Conservation (phyloP, 164 flowering plant species). For the Sedum album region DNA sequence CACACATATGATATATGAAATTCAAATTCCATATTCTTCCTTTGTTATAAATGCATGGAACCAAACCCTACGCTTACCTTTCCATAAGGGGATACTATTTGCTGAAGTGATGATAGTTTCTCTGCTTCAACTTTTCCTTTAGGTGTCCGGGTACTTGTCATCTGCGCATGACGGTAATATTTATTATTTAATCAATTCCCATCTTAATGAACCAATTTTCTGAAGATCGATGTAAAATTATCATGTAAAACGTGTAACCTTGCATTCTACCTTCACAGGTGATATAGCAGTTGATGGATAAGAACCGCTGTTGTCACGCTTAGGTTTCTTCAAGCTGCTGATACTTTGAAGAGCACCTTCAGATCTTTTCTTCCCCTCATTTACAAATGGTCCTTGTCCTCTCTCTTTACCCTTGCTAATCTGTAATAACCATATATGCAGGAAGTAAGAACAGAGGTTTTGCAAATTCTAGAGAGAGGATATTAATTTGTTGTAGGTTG, state of each 20-base stretch:
- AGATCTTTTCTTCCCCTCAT: conserved; percentile 51
- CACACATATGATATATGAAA: too few species aligned
- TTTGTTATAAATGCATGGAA: not conserved
- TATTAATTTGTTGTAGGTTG: not conserved
- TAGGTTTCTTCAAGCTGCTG: conserved; percentile 32
- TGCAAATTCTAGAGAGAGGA: not conserved
- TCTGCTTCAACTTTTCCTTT: conserved; percentile 50
- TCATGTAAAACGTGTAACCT: not conserved
- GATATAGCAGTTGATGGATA: conserved; percentile 12
- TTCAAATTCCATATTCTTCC: not conserved
- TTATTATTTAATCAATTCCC: not conserved
- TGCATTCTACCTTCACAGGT: conserved; percentile 33
- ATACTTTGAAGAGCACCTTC: conserved; percentile 28
- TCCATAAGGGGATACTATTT: conserved; percentile 77
- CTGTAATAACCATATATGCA: conserved; percentile 11
- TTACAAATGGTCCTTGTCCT: conserved; percentile 20
- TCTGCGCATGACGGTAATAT: not conserved
- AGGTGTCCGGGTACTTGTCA: conserved; percentile 33
- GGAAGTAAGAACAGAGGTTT: not conserved
- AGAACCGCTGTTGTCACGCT: conserved; percentile 25
- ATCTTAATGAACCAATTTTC: not conserved
- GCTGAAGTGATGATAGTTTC: conserved; percentile 61
- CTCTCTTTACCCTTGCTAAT: conserved; percentile 33
- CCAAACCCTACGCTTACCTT: conserved; percentile 31
- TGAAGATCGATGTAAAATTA: not conserved